Percentiles rank a stretch among this genome's conserved stretches.
These are phyloP conservation scores for Cenchrus purpureus DNA, from an alignment of 176 grass and related monocot species.

Conservation along the genomic window DNA sequence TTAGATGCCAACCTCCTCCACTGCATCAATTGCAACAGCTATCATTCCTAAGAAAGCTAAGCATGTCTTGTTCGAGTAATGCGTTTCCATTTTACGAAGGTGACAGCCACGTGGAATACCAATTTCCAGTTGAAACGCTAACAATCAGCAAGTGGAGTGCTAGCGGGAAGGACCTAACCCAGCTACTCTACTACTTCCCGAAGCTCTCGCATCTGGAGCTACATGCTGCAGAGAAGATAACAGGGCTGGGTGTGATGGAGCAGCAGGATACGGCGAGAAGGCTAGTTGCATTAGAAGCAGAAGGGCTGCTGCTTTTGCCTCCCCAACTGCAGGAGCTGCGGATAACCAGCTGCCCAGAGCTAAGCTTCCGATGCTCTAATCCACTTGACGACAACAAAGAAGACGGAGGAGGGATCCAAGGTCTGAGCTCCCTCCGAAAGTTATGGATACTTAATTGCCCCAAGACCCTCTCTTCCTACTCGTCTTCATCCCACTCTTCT, in stretches of 20 bases:
- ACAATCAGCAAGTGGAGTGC: fast-evolving
- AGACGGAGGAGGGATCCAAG: not conserved
- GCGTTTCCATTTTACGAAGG: not conserved
- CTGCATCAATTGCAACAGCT: not conserved
- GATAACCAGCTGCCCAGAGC: fast-evolving
- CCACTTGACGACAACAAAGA: not conserved
- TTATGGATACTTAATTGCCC: fast-evolving
- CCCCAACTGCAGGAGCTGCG: not conserved
- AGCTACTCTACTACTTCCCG: not conserved
- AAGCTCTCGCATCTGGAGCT: fast-evolving
- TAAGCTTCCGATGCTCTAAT: not conserved
- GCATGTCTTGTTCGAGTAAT: fast-evolving
- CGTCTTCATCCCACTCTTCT: not conserved
- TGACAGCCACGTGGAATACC: not conserved
- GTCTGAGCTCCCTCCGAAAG: not conserved
- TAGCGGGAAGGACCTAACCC: constrained; percentile 13
- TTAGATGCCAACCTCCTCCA: not conserved
- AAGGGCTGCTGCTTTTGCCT: not conserved
- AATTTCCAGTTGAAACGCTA: not conserved
- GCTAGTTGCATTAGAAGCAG: too few relatives aligned
- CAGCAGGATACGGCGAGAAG: not conserved
- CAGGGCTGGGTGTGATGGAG: not conserved
- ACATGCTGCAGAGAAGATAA: fast-evolving
- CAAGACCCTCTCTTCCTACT: not conserved
- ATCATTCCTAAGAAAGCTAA: not conserved